Base-by-base conservation (phyloP, 176 grass and related monocot species). In the Oryza meyeriana region DNA sequence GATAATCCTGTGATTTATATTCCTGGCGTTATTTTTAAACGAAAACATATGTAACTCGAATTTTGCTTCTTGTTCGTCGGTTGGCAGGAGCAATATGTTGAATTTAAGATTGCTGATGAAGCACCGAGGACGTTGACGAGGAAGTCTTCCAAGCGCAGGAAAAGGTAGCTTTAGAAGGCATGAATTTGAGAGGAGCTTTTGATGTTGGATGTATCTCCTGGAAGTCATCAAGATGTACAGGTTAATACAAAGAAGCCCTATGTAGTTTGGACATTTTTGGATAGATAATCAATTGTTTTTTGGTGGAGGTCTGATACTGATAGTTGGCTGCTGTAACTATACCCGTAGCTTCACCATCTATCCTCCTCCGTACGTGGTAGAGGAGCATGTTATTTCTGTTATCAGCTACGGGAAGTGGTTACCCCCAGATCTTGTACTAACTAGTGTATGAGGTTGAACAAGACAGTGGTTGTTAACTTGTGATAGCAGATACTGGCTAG, bases 141-240 rank as follows among this genome's bases (percentile, higher is more conserved):
- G 22, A 97, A 88, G 86, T 66, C 69, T 30, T 86, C 86, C 26
- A 93, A 97, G 75, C 89, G 89, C 71, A 41, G 77, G 83, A 97
- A 87, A 84, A 93, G 77, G 86, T 88, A 88, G 79, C 57, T 69
- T 41, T 80, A 69, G 79, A 64, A 55, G 24, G 50, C 52, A 24
- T 58, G 52, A 58, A 58, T 10, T 58, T 58, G 22, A 58, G 8
- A 24, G 22, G 52, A 58, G 52, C 0, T n/a, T 24, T 58, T 0
- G 48, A 52, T 58, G 20, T 58, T 58, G 5, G 18, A 57, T 57
- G 52, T 18, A n/a, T 57, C 20, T 57, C 52, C 52, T 57, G 20
- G 18, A 58, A 58, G 52, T 45, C 3, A 10, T 45, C 11, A 14
- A 45, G 42, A 14, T 45, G 42, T 45, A 45, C 1, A 14, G 13